phyloP scores from a whole-genome alignment of 345 rosid species.

The Mangifera indica region DNA sequence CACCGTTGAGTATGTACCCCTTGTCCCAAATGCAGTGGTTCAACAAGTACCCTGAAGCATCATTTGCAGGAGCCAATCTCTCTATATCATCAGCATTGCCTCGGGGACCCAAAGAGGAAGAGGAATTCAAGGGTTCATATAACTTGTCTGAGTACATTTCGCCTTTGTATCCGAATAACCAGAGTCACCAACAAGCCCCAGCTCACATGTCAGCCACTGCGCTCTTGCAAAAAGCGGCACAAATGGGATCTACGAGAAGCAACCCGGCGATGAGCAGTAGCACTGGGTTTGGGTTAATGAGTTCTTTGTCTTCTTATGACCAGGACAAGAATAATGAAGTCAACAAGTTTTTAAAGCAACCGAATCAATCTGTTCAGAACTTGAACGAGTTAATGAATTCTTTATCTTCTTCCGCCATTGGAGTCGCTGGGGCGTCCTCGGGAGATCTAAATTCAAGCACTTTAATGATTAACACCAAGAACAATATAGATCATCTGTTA shows the following conservation, averaged over 20 bases:
- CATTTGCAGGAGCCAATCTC: conserved; percentile 21
- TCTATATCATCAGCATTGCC: conserved; percentile 22
- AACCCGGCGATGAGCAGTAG: conserved; percentile 22
- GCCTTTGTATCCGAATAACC: conserved; percentile 29
- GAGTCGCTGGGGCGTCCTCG: neutral
- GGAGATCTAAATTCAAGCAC: conserved; percentile 14
- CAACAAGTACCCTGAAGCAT: conserved; percentile 33
- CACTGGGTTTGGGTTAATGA: conserved; percentile 27
- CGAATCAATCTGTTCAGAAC: conserved; percentile 22
- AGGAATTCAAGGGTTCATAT: conserved; percentile 21
- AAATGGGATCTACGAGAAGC: conserved; percentile 79
- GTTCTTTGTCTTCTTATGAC: conserved; percentile 15
- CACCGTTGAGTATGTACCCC: conserved; percentile 29
- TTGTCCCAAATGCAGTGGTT: conserved; percentile 31
- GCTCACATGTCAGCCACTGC: conserved; percentile 83
- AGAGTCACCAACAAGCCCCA: conserved; percentile 19
- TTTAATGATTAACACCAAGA: conserved; percentile 10
- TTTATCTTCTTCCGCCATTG: conserved; percentile 3
- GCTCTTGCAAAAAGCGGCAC: conserved; percentile 80
- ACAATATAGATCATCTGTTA: conserved; percentile 8
- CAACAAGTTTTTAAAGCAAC: conserved; percentile 12
- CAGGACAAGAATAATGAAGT: conserved; percentile 2
- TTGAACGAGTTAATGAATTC: conserved; percentile 26
- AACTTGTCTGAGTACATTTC: conserved; percentile 30
- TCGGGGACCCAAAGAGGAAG: conserved; percentile 33